Percentiles rank a stretch among this genome's conserved stretches.
Evolutionary conservation across 148 eudicot species (phyloP).

Genomic region (Vaccinium macrocarpon): DNA sequence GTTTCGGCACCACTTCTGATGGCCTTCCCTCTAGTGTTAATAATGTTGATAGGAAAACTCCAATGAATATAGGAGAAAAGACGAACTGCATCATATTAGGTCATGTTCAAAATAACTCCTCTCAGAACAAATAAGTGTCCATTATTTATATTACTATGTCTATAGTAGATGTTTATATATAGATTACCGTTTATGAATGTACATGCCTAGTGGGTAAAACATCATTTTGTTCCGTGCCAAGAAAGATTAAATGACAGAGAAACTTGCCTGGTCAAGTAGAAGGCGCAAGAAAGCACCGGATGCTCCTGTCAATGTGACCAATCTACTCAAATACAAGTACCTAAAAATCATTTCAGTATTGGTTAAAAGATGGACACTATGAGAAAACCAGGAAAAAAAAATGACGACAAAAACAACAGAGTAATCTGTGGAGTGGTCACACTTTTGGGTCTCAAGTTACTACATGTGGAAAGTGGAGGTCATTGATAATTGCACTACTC

Average conservation of each 20-base stretch:
- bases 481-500: background rate
- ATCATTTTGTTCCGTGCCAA: background rate
- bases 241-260: background rate
- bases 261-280: slow-evolving; percentile 58
- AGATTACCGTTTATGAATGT: background rate
- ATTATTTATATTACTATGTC: background rate
- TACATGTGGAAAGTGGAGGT: slow-evolving; percentile 6
- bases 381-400: background rate
- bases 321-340: slow-evolving; percentile 61
- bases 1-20: slow-evolving; percentile 77
- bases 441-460: background rate
- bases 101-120: background rate
- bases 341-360: slow-evolving; percentile 20
- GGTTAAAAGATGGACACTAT: background rate
- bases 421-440: background rate
- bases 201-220: background rate
- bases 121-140: slow-evolving; percentile 9
- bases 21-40: slow-evolving; percentile 81
- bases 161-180: background rate
- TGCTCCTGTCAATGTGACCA: slow-evolving; percentile 54
- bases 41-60: slow-evolving; percentile 64
- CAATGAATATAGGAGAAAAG: slow-evolving; percentile 82
- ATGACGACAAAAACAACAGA: background rate
- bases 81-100: slow-evolving; percentile 55
- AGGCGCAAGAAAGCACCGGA: slow-evolving; percentile 64